Evolutionary conservation across 208 protist species (phyloP).

Genomic region (Borovskyia barvae): DNA sequence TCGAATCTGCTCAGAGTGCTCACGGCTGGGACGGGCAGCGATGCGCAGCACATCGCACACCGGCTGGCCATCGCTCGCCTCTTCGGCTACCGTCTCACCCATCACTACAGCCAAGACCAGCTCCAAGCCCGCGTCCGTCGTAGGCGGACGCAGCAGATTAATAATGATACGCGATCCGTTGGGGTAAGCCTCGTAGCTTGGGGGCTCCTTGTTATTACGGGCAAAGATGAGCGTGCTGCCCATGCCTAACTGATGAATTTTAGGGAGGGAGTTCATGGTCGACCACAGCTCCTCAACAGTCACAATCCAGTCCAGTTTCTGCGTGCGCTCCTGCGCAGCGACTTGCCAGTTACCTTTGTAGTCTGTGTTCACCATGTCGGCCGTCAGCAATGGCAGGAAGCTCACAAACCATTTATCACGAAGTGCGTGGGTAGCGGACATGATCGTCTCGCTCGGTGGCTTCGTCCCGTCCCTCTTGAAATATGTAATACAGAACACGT

Average conservation of each 20-base stretch:
- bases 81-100: slow-evolving; percentile 63
- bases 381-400: slow-evolving; percentile 75
- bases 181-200: slow-evolving; percentile 87
- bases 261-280: slow-evolving; percentile 86
- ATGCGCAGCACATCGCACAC: slow-evolving; percentile 88
- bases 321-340: slow-evolving; percentile 62
- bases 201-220: slow-evolving; percentile 76
- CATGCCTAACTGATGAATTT: slow-evolving; percentile 73
- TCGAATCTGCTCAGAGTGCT: slow-evolving; percentile 64
- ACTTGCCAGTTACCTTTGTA: slow-evolving; percentile 87
- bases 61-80: slow-evolving; percentile 47
- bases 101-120: slow-evolving; percentile 68
- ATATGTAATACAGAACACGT: too few relatives aligned
- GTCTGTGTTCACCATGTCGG: slow-evolving; percentile 65
- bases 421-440: slow-evolving; percentile 58
- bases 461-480: too few relatives aligned
- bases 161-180: slow-evolving; percentile 78
- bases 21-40: slow-evolving; percentile 57
- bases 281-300: slow-evolving; percentile 90
- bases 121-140: slow-evolving; percentile 66
- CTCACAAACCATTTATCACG: slow-evolving; percentile 83
- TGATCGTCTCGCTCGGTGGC: slow-evolving; percentile 4
- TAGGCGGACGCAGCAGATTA: slow-evolving; percentile 58
- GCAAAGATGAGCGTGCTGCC: slow-evolving; percentile 85
- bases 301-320: slow-evolving; percentile 80